Evolutionary conservation across 2,329 filamentous ascomycete species (phyloP), one percentile per base, ranked within the genome.

Genomic region (Sclerotinia borealis): DNA sequence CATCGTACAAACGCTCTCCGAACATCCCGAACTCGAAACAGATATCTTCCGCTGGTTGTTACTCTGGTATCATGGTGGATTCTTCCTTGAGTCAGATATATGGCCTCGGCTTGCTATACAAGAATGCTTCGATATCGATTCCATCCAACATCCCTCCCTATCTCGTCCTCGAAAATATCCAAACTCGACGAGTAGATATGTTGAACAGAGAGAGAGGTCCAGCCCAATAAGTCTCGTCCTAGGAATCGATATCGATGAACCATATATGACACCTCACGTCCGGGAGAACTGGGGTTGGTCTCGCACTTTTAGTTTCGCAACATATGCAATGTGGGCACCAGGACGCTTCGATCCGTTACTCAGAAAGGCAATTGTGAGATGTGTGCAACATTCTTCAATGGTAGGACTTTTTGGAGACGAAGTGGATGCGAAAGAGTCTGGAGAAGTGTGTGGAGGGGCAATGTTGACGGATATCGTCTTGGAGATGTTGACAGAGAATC

Each of bases 381-480:
- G 67, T 27, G 59, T 71, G 15, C 64, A 62, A 13, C 66, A 70
- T 66, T 61, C 64, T 19, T 61, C 61, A 31, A 63, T 52, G 43
- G 51, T 65, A 34, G 15, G 56, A 7, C 22, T 37, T 2, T 19
- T 43, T 3, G n/a, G 60, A 17, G 54, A 59, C 34, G 47, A 41
- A 10, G 51, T 65, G 0, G 19, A 60, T 55, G 13, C 47, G 3
- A 61, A 64, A 17, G 47, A 63, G 13, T 43, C 48, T 0, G 65
- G 61, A 15, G 69, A 70, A 37, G 56, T 71, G 8, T 67, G 65
- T 48, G 69, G 69, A 8, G 63, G 58, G 27, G 64, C 65, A 1
- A 71, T 71, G 68, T 67, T 71, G 3, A 71, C 67, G 6, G 67
- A 70, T 59, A 47, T 65, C 4, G 64, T 70, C 1, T 37, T 70